phyloP scores from a whole-genome alignment of 1,139 yeast genomes.

The Saccharomyces hybrid region DNA sequence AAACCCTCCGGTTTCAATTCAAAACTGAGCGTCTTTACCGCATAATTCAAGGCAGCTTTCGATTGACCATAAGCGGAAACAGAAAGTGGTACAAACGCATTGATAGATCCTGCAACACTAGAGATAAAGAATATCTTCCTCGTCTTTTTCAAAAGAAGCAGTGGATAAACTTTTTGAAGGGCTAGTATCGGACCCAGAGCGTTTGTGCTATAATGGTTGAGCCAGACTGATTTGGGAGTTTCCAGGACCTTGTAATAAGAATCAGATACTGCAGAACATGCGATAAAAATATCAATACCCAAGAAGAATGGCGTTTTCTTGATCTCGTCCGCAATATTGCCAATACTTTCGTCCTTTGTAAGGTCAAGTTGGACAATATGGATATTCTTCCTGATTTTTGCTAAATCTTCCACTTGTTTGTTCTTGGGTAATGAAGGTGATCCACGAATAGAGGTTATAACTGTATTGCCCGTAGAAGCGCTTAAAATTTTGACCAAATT shows the following conservation, averaged over 20 bases:
- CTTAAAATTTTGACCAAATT: neutral
- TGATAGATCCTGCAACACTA: conserved; percentile 24
- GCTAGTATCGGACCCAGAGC: conserved; percentile 24
- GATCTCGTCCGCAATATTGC: neutral
- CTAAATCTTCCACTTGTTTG: neutral
- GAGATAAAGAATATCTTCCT: conserved; percentile 24
- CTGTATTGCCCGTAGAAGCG: neutral
- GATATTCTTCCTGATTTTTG: neutral
- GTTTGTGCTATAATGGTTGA: conserved; percentile 13
- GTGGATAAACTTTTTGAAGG: conserved; percentile 20
- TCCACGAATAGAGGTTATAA: neutral
- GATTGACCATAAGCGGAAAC: conserved; percentile 33
- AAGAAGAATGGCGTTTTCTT: neutral
- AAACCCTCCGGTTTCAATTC: conserved; percentile 26
- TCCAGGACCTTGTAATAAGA: neutral
- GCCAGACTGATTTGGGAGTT: neutral
- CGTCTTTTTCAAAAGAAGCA: conserved; percentile 15
- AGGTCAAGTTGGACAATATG: neutral
- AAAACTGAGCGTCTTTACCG: conserved; percentile 20
- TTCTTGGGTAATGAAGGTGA: neutral
- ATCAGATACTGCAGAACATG: neutral
- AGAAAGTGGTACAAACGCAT: conserved; percentile 3
- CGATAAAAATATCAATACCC: neutral
- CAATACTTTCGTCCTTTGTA: neutral
- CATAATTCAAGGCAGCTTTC: conserved; percentile 34